phyloP scores from a whole-genome alignment of 257 asterid species.

The Ophiorrhiza pumila region DNA sequence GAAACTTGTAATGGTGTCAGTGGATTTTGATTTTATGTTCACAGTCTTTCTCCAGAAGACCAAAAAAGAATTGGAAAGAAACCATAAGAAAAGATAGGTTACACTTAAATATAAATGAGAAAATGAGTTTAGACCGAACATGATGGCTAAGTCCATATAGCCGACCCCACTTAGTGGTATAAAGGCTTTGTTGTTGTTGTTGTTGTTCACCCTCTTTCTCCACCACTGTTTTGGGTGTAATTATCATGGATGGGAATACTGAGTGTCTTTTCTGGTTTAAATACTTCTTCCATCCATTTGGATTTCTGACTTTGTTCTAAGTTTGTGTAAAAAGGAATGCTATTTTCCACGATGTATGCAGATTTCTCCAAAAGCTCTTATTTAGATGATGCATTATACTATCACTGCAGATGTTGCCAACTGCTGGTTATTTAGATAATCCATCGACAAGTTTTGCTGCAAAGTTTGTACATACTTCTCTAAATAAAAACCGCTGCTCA shows the following conservation, averaged over 20 bases:
- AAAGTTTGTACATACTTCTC: conserved; percentile 94
- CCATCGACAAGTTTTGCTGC: conserved; percentile 98
- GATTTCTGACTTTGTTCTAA: background rate
- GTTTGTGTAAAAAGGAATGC: too few species aligned
- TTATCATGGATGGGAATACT: background rate
- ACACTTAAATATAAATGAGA: too few species aligned
- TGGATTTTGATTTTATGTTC: background rate
- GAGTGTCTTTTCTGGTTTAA: background rate
- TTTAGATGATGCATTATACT: conserved; percentile 5
- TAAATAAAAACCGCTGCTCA: conserved; percentile 93
- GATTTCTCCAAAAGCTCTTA: background rate
- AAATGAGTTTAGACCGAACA: too few species aligned
- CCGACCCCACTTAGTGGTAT: too few species aligned
- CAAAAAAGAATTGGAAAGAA: too few species aligned
- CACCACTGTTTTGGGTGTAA: background rate
- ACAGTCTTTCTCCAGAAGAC: background rate
- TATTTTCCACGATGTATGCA: too few species aligned
- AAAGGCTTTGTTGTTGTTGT: too few species aligned
- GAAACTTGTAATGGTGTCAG: background rate
- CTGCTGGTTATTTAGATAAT: conserved; percentile 74
- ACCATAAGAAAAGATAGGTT: too few species aligned
- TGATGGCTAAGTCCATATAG: too few species aligned
- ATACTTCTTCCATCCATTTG: background rate
- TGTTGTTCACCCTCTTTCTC: background rate
- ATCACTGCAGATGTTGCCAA: conserved; percentile 81